phyloP scores from a whole-genome alignment of 2,329 filamentous ascomycete species.

The Xylaria sp. region DNA sequence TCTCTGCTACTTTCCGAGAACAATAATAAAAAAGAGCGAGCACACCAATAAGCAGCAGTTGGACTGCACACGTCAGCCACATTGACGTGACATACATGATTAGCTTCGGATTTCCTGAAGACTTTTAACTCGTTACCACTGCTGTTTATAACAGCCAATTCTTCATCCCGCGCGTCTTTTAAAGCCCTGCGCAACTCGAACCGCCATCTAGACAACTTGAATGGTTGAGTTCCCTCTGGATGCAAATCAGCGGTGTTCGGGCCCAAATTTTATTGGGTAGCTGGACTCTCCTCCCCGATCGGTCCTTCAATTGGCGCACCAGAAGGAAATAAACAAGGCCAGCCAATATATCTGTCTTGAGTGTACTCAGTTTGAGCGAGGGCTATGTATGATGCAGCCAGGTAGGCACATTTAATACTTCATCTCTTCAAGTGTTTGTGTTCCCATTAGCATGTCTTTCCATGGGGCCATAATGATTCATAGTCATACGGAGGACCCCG shows the following conservation, averaged over 20 bases:
- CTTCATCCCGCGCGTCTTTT: not conserved
- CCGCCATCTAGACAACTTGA: conserved; percentile 14
- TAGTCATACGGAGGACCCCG: not conserved
- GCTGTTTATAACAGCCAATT: conserved; percentile 19
- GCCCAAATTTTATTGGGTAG: conserved; percentile 16
- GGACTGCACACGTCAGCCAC: conserved; percentile 24
- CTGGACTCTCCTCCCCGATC: not conserved
- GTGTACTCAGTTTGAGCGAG: not conserved
- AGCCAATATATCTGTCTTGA: not conserved
- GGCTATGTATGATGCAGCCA: conserved; percentile 38
- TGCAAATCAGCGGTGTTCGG: conserved; percentile 11
- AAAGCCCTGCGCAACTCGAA: not conserved
- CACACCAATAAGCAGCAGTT: conserved; percentile 6
- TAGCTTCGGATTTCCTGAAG: not conserved
- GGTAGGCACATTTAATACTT: conserved; percentile 29
- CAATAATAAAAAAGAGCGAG: conserved; percentile 9
- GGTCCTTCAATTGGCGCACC: not conserved
- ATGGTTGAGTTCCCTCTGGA: conserved; percentile 1
- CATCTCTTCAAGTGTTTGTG: not conserved
- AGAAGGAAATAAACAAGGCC: not conserved
- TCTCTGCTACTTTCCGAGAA: not conserved
- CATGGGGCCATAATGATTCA: not conserved
- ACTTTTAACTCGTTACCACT: conserved; percentile 6
- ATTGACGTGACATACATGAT: conserved; percentile 11
- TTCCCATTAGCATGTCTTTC: conserved; percentile 8